phyloP scores from a whole-genome alignment of 257 asterid genomes.

The Plantago ovata region DNA sequence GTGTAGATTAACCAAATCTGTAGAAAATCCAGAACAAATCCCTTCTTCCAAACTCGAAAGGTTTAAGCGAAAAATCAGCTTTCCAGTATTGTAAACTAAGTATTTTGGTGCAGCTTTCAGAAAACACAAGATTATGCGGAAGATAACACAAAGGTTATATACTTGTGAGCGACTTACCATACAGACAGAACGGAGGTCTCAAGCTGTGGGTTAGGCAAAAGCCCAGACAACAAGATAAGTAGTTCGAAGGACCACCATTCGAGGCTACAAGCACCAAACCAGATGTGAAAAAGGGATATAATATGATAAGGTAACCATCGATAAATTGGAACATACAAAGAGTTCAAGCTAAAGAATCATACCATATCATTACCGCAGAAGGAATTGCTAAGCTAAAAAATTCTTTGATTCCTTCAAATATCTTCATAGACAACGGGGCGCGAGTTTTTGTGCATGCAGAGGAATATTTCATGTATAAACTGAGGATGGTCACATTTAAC shows the following conservation, averaged over 20 bases:
- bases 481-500: constrained; percentile 43
- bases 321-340: background rate
- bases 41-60: too few species aligned
- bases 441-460: constrained; percentile 45
- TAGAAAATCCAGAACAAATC: too few species aligned
- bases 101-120: too few species aligned
- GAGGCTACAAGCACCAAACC: constrained; percentile 42
- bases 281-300: background rate
- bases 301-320: background rate
- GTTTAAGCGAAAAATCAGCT: too few species aligned
- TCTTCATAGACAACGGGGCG: constrained; percentile 44
- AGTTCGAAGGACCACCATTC: constrained; percentile 91
- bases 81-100: too few species aligned
- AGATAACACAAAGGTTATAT: too few species aligned
- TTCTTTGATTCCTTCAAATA: constrained; percentile 45
- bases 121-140: too few species aligned
- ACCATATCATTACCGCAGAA: constrained; percentile 70
- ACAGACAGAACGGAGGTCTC: constrained; percentile 81
- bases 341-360: constrained; percentile 2
- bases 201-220: constrained; percentile 81
- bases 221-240: constrained; percentile 65
- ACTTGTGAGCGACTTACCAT: constrained; percentile 46
- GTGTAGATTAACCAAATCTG: too few species aligned
- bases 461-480: constrained; percentile 45
- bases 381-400: constrained; percentile 59